Evolutionary conservation across 2,329 filamentous ascomycete genomes (phyloP), one percentile per base, ranked within the genome.

Genomic region (Cordyceps cicadae): DNA sequence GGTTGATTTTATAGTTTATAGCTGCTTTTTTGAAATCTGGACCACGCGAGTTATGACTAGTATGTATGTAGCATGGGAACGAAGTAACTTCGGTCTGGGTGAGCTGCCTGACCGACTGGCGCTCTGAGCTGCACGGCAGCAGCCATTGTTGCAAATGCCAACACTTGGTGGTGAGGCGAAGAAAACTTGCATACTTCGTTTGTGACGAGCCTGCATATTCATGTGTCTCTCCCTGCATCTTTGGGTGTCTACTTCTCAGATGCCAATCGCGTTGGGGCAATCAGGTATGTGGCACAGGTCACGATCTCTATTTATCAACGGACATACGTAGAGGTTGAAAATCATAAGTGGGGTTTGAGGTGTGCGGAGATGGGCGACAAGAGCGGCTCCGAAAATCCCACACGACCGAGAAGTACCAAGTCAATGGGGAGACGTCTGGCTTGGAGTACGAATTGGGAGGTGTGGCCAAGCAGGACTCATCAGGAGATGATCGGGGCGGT

Each of bases 301-400:
- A 41, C 46, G 21, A 21, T 19, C 26, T 29, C 19, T 39, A 29
- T 49, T n/a, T 57, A 50, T 29, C 54, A 45, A 57, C 54, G 45
- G 51, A 14, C 29, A 37, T 24, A 26, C n/a, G 51, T 41, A 39
- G 24, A 46, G 17, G 45, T 19, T 49, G 15, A 29, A 41, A 37
- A 37, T 12, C 19, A 37, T 29, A 21, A 11, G 45, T 57, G 54
- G 32, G 32, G 21, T 24, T 9, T 19, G 19, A 37, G 32, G 26
- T 14, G 45, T 57, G 54, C 54, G 54, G 45, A 49, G 54, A 57
- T 15, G 54, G 54, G 43, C 54, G 54, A 49, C 32, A 26, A 7
- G 43, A 56, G 54, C 54, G 45, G 54, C 54, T 57, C 54, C 32
- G 54, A 12, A 57, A 49, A 49, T 29, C 54, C 54, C 49, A 49